Conservation (phyloP, 139 green algal species). For the Chlorella sp. region DNA sequence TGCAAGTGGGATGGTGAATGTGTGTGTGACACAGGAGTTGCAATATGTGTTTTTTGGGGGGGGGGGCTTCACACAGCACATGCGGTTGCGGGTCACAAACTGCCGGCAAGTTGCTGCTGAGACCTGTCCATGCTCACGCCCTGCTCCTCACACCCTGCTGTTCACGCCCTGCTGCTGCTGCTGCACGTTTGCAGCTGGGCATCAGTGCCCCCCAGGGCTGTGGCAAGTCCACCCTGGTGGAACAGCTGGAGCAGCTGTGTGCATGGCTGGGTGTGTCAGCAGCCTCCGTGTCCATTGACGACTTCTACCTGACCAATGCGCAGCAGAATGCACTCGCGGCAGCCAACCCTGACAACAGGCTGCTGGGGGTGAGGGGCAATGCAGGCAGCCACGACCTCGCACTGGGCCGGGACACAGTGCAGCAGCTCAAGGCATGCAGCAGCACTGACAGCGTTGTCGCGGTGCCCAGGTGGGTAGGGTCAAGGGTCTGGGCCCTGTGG, state of each 20-base stretch:
- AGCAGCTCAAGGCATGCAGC: slow-evolving; percentile 35
- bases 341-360: slow-evolving; percentile 18
- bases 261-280: slow-evolving; percentile 31
- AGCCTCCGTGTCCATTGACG: slow-evolving; percentile 91
- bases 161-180: too few species aligned
- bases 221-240: slow-evolving; percentile 94
- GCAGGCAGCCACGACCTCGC: slow-evolving; percentile 90
- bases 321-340: slow-evolving; percentile 20
- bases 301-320: slow-evolving; percentile 90
- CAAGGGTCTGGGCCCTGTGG: too few species aligned
- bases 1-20: too few species aligned
- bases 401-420: slow-evolving; percentile 69
- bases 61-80: too few species aligned
- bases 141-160: too few species aligned
- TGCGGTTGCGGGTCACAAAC: too few species aligned
- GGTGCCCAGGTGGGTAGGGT: slow-evolving; percentile 57
- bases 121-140: too few species aligned
- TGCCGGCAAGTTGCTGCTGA: too few species aligned
- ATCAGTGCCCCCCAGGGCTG: slow-evolving; percentile 91
- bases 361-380: slow-evolving; percentile 86
- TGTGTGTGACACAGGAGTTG: too few species aligned
- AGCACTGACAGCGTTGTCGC: slow-evolving; percentile 10
- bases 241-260: slow-evolving; percentile 82
- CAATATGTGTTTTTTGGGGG: too few species aligned
- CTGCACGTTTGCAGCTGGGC: too few species aligned